These are phyloP conservation scores for Megacollybia marginata DNA, from an alignment of 768 basidiomycete species.

Conservation along the genomic window DNA sequence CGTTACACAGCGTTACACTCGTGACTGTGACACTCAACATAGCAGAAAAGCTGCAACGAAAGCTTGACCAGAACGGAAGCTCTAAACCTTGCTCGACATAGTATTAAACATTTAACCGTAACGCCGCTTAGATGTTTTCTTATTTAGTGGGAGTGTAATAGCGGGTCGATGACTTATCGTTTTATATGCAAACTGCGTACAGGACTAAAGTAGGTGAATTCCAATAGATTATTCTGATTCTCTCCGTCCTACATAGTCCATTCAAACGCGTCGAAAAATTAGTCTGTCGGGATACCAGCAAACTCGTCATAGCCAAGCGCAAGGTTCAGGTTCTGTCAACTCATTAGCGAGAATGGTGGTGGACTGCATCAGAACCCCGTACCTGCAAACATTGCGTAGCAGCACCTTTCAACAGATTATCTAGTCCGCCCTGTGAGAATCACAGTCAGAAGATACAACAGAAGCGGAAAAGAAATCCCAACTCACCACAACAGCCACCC, in stretches of 20 bases:
- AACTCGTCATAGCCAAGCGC: slow-evolving; percentile 75
- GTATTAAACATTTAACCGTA: too few species aligned
- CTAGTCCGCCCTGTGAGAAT: slow-evolving; percentile 78
- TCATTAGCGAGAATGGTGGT: not conserved
- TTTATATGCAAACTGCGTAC: too few species aligned
- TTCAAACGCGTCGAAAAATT: too few species aligned
- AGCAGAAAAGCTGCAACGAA: too few species aligned
- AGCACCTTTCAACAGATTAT: slow-evolving; percentile 96
- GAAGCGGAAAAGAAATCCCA: not conserved
- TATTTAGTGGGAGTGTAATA: too few species aligned
- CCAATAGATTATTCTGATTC: slow-evolving; percentile 16
- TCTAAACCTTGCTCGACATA: too few species aligned
- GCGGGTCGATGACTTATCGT: too few species aligned
- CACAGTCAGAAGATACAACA: not conserved
- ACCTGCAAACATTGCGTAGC: slow-evolving; percentile 99
- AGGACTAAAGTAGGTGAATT: too few species aligned
- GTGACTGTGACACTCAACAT: too few species aligned
- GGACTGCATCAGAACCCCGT: slow-evolving; percentile 15
- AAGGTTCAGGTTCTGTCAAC: slow-evolving; percentile 67
- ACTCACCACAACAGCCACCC: slow-evolving; percentile 90
- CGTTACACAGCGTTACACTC: too few species aligned
- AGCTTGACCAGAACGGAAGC: too few species aligned
- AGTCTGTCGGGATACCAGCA: slow-evolving; percentile 44
- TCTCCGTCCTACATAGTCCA: slow-evolving; percentile 20
- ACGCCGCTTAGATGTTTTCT: too few species aligned